Percentiles rank a stretch among this genome's conserved stretches.
Evolutionary conservation across 2,329 filamentous ascomycete genomes (phyloP).

Genomic region (Aspergillus sergii): DNA sequence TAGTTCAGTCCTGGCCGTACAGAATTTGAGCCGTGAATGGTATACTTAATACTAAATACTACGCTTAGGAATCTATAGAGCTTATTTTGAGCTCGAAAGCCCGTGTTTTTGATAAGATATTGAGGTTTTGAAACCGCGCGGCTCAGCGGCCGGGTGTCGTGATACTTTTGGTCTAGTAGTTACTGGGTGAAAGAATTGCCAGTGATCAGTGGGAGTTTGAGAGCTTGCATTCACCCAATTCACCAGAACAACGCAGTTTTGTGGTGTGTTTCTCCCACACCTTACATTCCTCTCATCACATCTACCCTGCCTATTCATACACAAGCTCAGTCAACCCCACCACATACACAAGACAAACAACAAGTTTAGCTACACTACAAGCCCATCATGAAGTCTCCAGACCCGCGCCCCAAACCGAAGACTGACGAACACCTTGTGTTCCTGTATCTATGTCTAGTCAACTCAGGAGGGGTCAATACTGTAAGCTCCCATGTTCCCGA

Average conservation of each 20-base stretch:
- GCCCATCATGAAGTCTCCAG: background rate
- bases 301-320: background rate
- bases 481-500: conserved; percentile 28
- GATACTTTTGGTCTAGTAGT: too few species aligned
- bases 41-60: too few species aligned
- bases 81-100: too few species aligned
- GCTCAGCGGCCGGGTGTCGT: too few species aligned
- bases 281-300: background rate
- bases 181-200: background rate
- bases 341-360: background rate
- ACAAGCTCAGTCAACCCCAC: background rate
- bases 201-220: background rate
- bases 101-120: too few species aligned
- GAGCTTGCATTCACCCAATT: background rate
- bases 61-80: too few species aligned
- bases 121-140: too few species aligned
- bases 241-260: background rate
- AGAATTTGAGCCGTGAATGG: too few species aligned
- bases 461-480: conserved; percentile 38
- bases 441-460: conserved; percentile 46
- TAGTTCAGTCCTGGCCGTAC: too few species aligned
- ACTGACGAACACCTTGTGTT: conserved; percentile 45
- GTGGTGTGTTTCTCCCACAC: background rate
- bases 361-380: background rate
- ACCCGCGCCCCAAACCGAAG: conserved; percentile 39